A percentile compares a stretch with the other conserved stretches of the same genome.
phyloP scores from a whole-genome alignment of 257 asterid genomes.

The Paraleonurus japonicus region DNA sequence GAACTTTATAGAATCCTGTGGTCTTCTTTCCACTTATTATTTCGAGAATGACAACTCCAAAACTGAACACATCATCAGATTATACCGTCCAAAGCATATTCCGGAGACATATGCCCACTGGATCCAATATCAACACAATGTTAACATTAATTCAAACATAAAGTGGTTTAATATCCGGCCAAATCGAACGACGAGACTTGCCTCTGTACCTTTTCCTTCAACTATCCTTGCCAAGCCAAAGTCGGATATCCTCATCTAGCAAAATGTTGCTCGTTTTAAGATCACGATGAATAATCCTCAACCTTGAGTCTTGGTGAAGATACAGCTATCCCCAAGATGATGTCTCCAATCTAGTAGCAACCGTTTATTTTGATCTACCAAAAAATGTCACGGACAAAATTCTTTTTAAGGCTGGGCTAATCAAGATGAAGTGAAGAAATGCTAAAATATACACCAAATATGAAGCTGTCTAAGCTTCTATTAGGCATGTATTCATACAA shows the following conservation, averaged over 20 bases:
- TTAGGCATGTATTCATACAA: slow-evolving; percentile 49
- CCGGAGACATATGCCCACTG: slow-evolving; percentile 40
- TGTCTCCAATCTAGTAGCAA: slow-evolving; percentile 36
- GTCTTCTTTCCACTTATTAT: slow-evolving; percentile 40
- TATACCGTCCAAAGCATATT: slow-evolving; percentile 34
- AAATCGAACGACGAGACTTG: slow-evolving; percentile 14
- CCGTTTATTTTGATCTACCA: slow-evolving; percentile 25
- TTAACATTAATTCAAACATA: background rate
- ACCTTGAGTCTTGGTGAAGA: slow-evolving; percentile 45
- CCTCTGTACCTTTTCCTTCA: slow-evolving; percentile 31
- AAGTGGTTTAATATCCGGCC: background rate
- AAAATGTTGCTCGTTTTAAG: slow-evolving; percentile 41
- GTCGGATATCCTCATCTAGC: slow-evolving; percentile 42
- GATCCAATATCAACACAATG: slow-evolving; percentile 6
- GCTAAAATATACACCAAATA: slow-evolving; percentile 34
- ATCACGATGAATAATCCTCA: too few relatives aligned
- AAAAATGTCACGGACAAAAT: background rate
- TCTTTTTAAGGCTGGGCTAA: background rate
- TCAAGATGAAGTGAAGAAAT: background rate
- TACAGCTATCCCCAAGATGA: slow-evolving; percentile 43
- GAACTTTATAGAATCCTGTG: slow-evolving; percentile 29
- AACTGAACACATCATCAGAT: slow-evolving; percentile 41
- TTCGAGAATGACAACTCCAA: slow-evolving; percentile 38
- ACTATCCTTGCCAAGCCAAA: slow-evolving; percentile 42
- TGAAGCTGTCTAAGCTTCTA: slow-evolving; percentile 42